A percentile compares a stretch with the other conserved stretches of the same genome.
phyloP scores from a whole-genome alignment of 768 basidiomycete genomes.

The Hypholoma sublateritium region DNA sequence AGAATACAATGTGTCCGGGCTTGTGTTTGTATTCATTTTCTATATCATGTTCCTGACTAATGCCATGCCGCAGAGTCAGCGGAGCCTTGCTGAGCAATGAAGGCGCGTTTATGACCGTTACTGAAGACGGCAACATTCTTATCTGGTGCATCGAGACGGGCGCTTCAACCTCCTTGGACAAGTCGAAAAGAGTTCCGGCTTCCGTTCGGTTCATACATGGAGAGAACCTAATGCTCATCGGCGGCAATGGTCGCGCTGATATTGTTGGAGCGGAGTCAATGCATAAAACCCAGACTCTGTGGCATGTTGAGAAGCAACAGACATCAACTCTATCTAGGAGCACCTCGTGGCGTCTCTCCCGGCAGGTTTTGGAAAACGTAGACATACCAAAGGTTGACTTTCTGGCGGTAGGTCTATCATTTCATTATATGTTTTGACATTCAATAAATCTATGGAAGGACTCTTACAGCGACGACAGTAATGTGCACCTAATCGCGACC shows the following conservation, averaged over 20 bases:
- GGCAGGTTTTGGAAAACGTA: background rate
- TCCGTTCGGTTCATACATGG: background rate
- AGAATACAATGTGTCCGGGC: too few species aligned
- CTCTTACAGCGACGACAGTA: background rate
- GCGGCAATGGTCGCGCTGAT: background rate
- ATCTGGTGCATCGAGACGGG: background rate
- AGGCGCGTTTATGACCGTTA: background rate
- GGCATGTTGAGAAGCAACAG: background rate
- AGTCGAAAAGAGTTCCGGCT: background rate
- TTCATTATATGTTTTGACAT: background rate
- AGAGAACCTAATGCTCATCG: background rate
- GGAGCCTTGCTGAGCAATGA: background rate
- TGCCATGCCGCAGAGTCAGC: background rate
- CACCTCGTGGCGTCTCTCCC: background rate
- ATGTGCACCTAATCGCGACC: background rate
- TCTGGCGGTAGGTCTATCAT: background rate
- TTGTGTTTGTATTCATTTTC: background rate
- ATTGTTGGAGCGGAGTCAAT: background rate
- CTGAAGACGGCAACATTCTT: background rate
- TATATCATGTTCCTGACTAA: background rate
- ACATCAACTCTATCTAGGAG: background rate
- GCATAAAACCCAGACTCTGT: background rate
- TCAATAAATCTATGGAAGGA: background rate
- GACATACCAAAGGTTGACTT: background rate
- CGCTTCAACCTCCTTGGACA: background rate